phyloP scores from a whole-genome alignment of 192 early-diverging fungal species.

The Geosiphon pyriformis region DNA sequence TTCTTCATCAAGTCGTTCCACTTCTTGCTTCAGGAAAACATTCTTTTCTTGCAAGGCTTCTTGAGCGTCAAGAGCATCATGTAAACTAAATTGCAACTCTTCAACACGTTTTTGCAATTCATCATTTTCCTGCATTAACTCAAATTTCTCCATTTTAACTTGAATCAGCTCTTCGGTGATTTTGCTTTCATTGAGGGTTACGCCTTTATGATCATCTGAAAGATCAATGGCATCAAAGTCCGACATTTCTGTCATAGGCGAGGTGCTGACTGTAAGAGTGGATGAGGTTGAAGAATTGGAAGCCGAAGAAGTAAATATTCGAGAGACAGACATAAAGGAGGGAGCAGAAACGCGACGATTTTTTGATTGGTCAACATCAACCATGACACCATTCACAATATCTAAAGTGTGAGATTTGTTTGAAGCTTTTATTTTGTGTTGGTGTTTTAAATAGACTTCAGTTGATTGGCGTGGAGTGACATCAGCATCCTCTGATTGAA shows the following conservation, averaged over 20 bases:
- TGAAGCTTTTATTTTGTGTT: neutral
- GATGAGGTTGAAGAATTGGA: neutral
- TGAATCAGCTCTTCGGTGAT: slow-evolving; percentile 33
- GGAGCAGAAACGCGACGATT: slow-evolving; percentile 20
- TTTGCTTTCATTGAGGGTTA: slow-evolving; percentile 6
- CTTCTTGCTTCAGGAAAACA: slow-evolving; percentile 23
- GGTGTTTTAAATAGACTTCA: neutral
- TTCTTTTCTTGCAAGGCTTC: slow-evolving; percentile 31
- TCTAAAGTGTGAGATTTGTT: too few species aligned
- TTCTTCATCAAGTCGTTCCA: slow-evolving; percentile 30
- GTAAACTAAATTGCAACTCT: slow-evolving; percentile 25
- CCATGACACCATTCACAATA: too few species aligned
- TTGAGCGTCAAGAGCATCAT: slow-evolving; percentile 32
- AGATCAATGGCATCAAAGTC: slow-evolving; percentile 1
- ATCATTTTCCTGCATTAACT: slow-evolving; percentile 29
- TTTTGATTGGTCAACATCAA: slow-evolving; percentile 4
- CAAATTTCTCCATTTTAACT: slow-evolving; percentile 38
- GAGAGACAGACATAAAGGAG: slow-evolving; percentile 16
- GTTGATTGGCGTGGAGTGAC: slow-evolving; percentile 13
- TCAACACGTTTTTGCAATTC: slow-evolving; percentile 19
- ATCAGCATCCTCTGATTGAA: slow-evolving; percentile 8
- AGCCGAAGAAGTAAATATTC: slow-evolving; percentile 14
- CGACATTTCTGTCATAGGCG: neutral
- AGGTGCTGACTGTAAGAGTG: neutral
- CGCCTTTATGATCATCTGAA: neutral